Evolutionary conservation across 495 filamentous ascomycete genomes (phyloP).

Genomic region (Aspergillus ostianus): DNA sequence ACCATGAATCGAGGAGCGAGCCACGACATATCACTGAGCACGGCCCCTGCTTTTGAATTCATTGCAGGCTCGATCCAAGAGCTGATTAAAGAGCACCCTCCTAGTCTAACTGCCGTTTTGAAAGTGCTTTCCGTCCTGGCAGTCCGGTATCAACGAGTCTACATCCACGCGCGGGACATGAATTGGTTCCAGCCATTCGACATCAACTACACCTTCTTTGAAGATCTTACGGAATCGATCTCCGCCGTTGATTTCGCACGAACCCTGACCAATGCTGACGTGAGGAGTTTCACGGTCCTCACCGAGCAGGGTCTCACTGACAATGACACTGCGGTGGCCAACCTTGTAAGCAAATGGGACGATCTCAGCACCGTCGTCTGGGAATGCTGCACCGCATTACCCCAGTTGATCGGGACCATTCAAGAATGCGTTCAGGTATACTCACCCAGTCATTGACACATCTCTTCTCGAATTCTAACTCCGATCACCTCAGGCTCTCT

Average conservation of each 20-base stretch:
- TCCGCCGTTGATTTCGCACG: constrained; percentile 33
- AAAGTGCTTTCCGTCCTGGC: constrained; percentile 37
- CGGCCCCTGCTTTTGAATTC: constrained; percentile 34
- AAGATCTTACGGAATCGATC: constrained; percentile 31
- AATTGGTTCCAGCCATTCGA: constrained; percentile 35
- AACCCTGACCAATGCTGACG: constrained; percentile 28
- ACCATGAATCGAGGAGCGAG: constrained; percentile 21
- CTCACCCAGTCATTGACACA: constrained; percentile 1
- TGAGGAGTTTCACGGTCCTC: constrained; percentile 29
- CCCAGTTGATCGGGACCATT: constrained; percentile 30
- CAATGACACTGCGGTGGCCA: constrained; percentile 18
- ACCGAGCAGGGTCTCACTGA: constrained; percentile 22
- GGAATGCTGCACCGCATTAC: constrained; percentile 44
- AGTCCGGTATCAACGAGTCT: constrained; percentile 35
- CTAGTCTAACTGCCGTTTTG: constrained; percentile 31
- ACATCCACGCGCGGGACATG: constrained; percentile 36
- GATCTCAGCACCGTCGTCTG: constrained; percentile 33
- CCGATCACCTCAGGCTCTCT: constrained; percentile 23
- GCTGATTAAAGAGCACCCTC: constrained; percentile 33
- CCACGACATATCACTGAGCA: constrained; percentile 14
- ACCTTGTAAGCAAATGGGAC: constrained; percentile 30
- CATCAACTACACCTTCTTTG: constrained; percentile 32
- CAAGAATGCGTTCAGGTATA: constrained; percentile 37
- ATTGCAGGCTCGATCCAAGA: constrained; percentile 39
- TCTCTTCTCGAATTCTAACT: background rate